Evolutionary conservation across 257 asterid species (phyloP).

Genomic region (Marsdenia floribunda): DNA sequence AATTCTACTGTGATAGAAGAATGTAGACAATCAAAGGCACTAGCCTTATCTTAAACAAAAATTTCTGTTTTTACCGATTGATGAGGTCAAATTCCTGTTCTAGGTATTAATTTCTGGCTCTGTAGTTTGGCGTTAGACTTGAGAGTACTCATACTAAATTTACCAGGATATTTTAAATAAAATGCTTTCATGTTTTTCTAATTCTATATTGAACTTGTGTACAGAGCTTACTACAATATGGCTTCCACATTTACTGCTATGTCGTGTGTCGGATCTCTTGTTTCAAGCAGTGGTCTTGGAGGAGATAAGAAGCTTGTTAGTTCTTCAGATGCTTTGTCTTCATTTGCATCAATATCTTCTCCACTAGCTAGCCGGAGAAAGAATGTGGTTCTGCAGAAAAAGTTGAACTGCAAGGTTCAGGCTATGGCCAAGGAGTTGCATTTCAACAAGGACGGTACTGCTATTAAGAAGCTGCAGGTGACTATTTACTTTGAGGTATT

Average conservation of each 20-base stretch:
- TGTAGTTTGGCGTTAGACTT: background rate
- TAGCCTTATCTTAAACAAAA: background rate
- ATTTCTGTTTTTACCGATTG: background rate
- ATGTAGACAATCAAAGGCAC: background rate
- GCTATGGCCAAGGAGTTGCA: conserved; percentile 34
- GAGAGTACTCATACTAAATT: background rate
- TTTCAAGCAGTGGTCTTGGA: conserved; percentile 1
- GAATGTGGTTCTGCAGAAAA: conserved; percentile 22
- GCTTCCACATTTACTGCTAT: conserved; percentile 26
- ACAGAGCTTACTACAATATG: conserved; percentile 12
- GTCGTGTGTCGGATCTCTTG: conserved; percentile 24
- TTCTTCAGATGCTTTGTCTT: conserved; percentile 22
- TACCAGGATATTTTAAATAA: background rate
- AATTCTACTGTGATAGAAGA: background rate
- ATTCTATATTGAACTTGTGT: background rate
- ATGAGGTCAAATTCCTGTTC: background rate
- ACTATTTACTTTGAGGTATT: background rate
- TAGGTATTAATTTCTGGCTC: background rate
- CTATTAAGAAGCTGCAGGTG: conserved; percentile 31
- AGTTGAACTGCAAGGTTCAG: conserved; percentile 15
- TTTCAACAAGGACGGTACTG: conserved; percentile 34
- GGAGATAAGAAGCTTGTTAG: conserved; percentile 18
- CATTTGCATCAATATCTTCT: conserved; percentile 25
- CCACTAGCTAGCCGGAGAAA: conserved; percentile 16
- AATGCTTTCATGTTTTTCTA: background rate